phyloP scores from a whole-genome alignment of 176 grass and related monocot species.

The Ensete glaucum region DNA sequence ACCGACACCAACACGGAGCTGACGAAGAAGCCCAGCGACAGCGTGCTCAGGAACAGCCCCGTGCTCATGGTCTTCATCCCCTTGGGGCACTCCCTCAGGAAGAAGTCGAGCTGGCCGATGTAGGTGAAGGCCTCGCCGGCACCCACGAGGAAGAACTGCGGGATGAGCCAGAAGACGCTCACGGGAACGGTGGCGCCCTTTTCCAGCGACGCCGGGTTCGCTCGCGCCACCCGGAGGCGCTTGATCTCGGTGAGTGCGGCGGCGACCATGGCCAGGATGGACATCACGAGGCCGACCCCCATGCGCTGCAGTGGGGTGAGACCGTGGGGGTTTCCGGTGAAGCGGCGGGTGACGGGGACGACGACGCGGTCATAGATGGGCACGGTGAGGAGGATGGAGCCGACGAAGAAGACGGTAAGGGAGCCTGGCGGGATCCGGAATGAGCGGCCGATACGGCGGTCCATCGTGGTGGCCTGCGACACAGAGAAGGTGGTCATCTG shows the following conservation, averaged over 20 bases:
- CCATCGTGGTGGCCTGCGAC: constrained; percentile 11
- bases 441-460: constrained; percentile 1
- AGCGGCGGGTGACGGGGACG: constrained; percentile 2
- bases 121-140: constrained; percentile 7
- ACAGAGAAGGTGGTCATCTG: constrained; percentile 18
- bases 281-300: constrained; percentile 4
- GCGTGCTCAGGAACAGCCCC: constrained; percentile 14
- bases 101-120: constrained; percentile 11
- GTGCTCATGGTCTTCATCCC: constrained; percentile 22
- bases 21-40: constrained; percentile 9
- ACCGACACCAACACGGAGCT: constrained; percentile 7
- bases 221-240: neutral
- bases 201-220: neutral
- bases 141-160: constrained; percentile 8
- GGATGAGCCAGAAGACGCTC: constrained; percentile 14
- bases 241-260: constrained; percentile 13
- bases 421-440: constrained; percentile 6
- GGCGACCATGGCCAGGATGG: constrained; percentile 11
- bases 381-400: constrained; percentile 19
- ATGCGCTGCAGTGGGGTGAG: constrained; percentile 13
- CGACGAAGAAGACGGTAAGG: constrained; percentile 17
- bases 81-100: constrained; percentile 6
- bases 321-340: constrained; percentile 6
- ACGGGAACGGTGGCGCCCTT: constrained; percentile 1
- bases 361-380: constrained; percentile 5